Base-by-base conservation (phyloP, 345 rosid genomes). In the Tarenaya hassleriana region DNA sequence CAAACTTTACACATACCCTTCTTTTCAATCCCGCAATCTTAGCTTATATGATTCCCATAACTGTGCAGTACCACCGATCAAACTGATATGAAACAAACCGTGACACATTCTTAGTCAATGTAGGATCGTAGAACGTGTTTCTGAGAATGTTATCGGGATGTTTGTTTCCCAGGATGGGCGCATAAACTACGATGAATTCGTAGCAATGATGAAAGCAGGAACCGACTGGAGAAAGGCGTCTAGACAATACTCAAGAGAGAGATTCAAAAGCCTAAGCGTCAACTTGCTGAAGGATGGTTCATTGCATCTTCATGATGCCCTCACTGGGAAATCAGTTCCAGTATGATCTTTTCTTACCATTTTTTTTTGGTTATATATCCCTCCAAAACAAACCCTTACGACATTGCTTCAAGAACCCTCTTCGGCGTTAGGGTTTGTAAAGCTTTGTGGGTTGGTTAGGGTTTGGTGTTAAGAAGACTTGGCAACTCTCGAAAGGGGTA, bases 141-240 rank as follows among this genome's bases (percentile, higher is more conserved):
- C 13, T 21, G 50, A 34, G 47, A 4, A 5, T 4, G 16, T 53
- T 1, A 34, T 20, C 3, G 0, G 0, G 4, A 32, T 37, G 57
- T 46, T 21, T 8, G 4, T 39, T 63, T 52, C 55, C 24, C 75
- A 91, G 96, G 98, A 91, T 2, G 92, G 95, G 15, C 52, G 73
- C 29, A 87, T 91, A 55, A 84, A 95, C 68, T 91, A 87, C 3
- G 96, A 91, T 18, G 98, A 91, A 56, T 91, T 91, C 68, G 94
- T 80, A 47, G 84, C 80, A 3, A 91, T 91, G 98, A 91, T 91
- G 98, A 91, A 87, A 87, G 66, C 98, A 10, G 98, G 98, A 70
- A 91, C 98, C 0, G 98, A 91, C 34, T 91, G 98, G 98, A 81
- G 98, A 68, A 91, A 91, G 75, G 98, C 98, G 0, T 91, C 98